phyloP scores from a whole-genome alignment of 1,139 yeast species.

The Arxiozyma slooffiae region DNA sequence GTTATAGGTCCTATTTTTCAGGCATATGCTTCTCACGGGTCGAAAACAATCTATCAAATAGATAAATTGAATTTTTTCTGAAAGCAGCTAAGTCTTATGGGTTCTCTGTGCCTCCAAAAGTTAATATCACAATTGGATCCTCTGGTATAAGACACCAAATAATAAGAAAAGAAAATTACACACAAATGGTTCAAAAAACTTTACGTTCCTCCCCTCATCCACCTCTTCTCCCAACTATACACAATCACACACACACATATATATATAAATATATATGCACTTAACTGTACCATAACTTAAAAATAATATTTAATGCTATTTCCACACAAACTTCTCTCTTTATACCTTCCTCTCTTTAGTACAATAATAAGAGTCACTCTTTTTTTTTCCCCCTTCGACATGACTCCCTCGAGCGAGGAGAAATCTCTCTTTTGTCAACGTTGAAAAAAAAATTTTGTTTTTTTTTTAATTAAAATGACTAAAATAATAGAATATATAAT shows the following conservation, averaged over 20 bases:
- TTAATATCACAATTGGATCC: conserved; percentile 89
- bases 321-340: neutral
- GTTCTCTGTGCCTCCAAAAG: conserved; percentile 92
- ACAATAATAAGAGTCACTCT: no score
- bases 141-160: conserved; percentile 55
- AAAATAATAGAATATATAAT: no score
- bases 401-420: no score
- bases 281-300: neutral
- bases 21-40: conserved; percentile 93
- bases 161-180: conserved; percentile 25
- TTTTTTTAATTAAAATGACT: no score
- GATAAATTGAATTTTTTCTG: conserved; percentile 85
- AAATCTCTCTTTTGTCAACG: no score
- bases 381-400: no score
- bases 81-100: conserved; percentile 96
- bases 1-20: conserved; percentile 92
- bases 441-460: no score
- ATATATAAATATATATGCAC: no score
- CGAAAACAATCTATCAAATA: conserved; percentile 90
- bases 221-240: no score
- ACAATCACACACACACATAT: neutral
- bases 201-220: neutral
- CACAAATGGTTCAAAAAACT: neutral
- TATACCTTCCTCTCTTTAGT: neutral
- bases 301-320: no score